Percentiles rank a stretch among this genome's conserved stretches.
These are phyloP conservation scores for Pneumocystis oryctolagi DNA, from an alignment of 1,139 yeast genomes.

Conservation along the genomic window DNA sequence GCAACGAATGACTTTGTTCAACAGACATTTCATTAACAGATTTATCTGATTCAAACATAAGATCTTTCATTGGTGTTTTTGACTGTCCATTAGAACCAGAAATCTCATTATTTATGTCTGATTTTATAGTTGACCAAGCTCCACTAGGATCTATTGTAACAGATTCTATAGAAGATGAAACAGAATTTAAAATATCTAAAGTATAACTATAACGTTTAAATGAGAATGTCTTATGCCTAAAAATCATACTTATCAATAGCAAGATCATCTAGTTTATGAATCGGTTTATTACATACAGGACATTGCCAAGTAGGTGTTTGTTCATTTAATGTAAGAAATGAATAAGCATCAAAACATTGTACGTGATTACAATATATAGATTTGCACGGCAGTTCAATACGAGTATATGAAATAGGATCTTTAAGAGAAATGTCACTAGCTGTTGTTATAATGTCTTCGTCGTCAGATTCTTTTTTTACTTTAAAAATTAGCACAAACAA, in stretches of 20 bases:
- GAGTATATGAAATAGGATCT: conserved; percentile 27
- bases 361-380: conserved; percentile 28
- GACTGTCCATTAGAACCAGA: conserved; percentile 11
- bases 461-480: conserved; percentile 20
- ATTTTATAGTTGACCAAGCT: conserved; percentile 20
- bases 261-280: conserved; percentile 22
- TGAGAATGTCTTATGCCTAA: not conserved
- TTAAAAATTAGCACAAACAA: not conserved
- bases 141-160: conserved; percentile 28
- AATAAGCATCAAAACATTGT: conserved; percentile 30
- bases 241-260: conserved; percentile 25
- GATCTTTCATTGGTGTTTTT: not conserved
- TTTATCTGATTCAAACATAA: not conserved
- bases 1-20: conserved; percentile 1
- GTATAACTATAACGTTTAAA: conserved; percentile 16
- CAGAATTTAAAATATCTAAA: conserved; percentile 22
- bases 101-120: conserved; percentile 14
- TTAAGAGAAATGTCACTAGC: conserved; percentile 25
- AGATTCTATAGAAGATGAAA: conserved; percentile 21
- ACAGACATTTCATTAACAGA: not conserved
- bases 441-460: conserved; percentile 28
- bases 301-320: conserved; percentile 34
- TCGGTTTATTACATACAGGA: conserved; percentile 26
- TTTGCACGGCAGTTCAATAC: conserved; percentile 27
- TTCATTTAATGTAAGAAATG: conserved; percentile 27